Evolutionary conservation across 139 green algal genomes (phyloP).

Genomic region (Yamagishiella unicocca): DNA sequence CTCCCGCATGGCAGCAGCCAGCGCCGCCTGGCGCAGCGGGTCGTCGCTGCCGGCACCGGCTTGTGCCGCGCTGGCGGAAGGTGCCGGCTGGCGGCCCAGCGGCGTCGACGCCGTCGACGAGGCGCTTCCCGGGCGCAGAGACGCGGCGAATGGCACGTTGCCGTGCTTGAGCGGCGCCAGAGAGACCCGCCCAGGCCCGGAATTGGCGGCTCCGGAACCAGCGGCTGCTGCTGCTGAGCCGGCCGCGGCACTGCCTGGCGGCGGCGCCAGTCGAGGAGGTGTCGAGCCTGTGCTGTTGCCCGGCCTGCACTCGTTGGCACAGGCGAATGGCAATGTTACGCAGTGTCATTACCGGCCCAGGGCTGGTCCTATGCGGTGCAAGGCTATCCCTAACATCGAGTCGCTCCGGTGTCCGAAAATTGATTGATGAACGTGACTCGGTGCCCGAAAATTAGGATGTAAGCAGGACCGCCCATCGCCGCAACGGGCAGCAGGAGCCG

Average conservation of each 20-base stretch:
- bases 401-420: too few species aligned
- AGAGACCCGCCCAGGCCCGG: background rate
- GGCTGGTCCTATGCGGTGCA: too few species aligned
- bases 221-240: too few species aligned
- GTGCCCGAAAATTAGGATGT: too few species aligned
- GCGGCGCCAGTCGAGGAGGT: background rate
- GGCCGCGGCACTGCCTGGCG: too few species aligned
- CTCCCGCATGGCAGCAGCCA: conserved; percentile 34
- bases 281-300: background rate
- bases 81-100: conserved; percentile 8
- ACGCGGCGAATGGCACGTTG: background rate
- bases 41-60: background rate
- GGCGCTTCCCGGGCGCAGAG: conserved; percentile 32
- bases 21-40: conserved; percentile 11
- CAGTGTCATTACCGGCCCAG: too few species aligned
- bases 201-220: too few species aligned
- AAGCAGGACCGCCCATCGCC: too few species aligned
- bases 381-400: too few species aligned
- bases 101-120: background rate
- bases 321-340: too few species aligned
- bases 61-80: background rate
- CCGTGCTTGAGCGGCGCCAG: conserved; percentile 31
- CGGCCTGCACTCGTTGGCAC: background rate
- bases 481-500: too few species aligned
- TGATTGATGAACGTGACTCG: too few species aligned